Evolutionary conservation across 306 rosid species (phyloP).

Genomic region (Dryas drummondii): DNA sequence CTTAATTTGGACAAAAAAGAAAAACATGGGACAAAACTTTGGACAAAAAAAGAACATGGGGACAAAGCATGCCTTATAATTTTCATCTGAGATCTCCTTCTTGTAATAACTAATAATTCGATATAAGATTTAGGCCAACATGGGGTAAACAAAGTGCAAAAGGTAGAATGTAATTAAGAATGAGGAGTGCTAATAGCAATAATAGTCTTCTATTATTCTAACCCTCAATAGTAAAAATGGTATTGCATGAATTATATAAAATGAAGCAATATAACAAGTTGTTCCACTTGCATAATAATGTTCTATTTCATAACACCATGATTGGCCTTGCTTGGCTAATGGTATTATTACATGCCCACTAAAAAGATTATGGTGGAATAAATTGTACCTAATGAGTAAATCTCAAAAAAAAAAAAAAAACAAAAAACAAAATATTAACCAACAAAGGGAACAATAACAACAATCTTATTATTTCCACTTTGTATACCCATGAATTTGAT

Average conservation of each 20-base stretch:
- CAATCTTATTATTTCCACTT: not conserved
- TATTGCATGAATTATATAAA: not conserved
- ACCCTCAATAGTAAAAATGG: too few species aligned
- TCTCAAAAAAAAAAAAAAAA: not conserved
- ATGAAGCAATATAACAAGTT: not conserved
- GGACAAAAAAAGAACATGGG: too few species aligned
- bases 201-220: too few species aligned
- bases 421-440: not conserved
- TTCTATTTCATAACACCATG: constrained; percentile 1
- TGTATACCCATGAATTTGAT: constrained; percentile 20
- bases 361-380: not conserved
- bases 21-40: too few species aligned
- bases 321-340: constrained; percentile 17
- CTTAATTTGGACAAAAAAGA: too few species aligned
- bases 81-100: too few species aligned
- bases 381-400: not conserved
- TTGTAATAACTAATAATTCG: too few species aligned
- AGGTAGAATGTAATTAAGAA: too few species aligned
- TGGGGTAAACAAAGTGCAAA: too few species aligned
- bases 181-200: too few species aligned
- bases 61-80: too few species aligned
- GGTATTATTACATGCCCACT: constrained; percentile 23
- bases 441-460: not conserved
- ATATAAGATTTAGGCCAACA: too few species aligned
- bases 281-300: constrained; percentile 4